phyloP scores from a whole-genome alignment of 108 stramenopile species.

The Cyclotella choctawhatcheeana region DNA sequence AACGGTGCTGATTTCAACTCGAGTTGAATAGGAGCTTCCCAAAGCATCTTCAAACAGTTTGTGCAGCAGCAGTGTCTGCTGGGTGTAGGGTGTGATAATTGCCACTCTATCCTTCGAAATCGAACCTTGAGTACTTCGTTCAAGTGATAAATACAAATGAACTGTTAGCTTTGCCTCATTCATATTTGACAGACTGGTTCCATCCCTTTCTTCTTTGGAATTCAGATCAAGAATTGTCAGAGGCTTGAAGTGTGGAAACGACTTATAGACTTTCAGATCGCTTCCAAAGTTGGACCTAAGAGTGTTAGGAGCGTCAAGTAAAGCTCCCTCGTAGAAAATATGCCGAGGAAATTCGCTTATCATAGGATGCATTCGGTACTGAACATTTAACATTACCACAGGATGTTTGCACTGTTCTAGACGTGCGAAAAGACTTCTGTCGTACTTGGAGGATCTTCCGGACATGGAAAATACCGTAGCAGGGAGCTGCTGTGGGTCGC shows the following conservation, averaged over 20 bases:
- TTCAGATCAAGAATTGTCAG: slow-evolving; percentile 64
- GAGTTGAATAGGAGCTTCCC: slow-evolving; percentile 36
- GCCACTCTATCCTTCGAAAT: slow-evolving; percentile 53
- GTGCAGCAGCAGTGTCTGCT: slow-evolving; percentile 60
- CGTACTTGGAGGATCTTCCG: slow-evolving; percentile 59
- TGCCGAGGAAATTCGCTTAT: slow-evolving; percentile 74
- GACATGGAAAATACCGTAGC: slow-evolving; percentile 78
- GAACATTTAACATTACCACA: slow-evolving; percentile 88
- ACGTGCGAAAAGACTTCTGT: slow-evolving; percentile 82
- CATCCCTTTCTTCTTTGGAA: slow-evolving; percentile 50
- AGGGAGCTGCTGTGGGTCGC: slow-evolving; percentile 88
- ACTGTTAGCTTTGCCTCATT: slow-evolving; percentile 44
- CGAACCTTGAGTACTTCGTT: slow-evolving; percentile 39
- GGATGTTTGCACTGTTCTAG: slow-evolving; percentile 68
- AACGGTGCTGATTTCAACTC: slow-evolving; percentile 71
- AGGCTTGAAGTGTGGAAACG: slow-evolving; percentile 52
- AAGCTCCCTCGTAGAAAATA: slow-evolving; percentile 60
- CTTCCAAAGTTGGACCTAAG: slow-evolving; percentile 37
- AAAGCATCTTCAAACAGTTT: slow-evolving; percentile 30
- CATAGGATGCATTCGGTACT: slow-evolving; percentile 83
- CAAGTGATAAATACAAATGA: slow-evolving; percentile 44
- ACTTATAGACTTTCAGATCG: slow-evolving; percentile 28
- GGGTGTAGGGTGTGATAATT: slow-evolving; percentile 79
- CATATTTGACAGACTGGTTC: slow-evolving; percentile 48
- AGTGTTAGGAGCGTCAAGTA: slow-evolving; percentile 64